phyloP scores from a whole-genome alignment of 495 filamentous ascomycete genomes.

The Penicillium steckii region DNA sequence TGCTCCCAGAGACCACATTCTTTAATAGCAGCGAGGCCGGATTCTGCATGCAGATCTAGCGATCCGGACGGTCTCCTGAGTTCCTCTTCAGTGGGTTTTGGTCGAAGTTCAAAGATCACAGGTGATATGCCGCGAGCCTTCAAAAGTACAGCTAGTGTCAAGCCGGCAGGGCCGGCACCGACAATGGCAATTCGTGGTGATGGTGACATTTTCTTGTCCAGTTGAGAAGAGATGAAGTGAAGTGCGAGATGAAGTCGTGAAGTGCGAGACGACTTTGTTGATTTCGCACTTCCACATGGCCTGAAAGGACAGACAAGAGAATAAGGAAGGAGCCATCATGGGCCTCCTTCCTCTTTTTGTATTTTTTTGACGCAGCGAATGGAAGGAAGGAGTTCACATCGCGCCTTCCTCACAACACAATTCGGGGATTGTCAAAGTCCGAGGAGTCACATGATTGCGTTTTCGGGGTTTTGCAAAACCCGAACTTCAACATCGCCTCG shows the following conservation, averaged over 20 bases:
- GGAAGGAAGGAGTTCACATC: neutral
- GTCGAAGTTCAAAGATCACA: constrained; percentile 54
- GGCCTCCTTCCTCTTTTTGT: no score
- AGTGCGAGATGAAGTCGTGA: no score
- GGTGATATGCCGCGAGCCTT: constrained; percentile 41
- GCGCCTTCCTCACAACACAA: neutral
- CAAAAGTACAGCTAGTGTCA: constrained; percentile 57
- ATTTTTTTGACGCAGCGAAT: neutral
- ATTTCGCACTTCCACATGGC: no score
- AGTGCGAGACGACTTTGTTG: no score
- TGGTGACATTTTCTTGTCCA: constrained; percentile 2
- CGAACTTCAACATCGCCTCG: neutral
- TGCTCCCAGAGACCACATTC: constrained; percentile 49
- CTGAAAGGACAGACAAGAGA: no score
- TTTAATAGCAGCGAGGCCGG: constrained; percentile 52
- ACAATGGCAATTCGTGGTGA: constrained; percentile 51
- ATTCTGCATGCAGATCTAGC: constrained; percentile 53
- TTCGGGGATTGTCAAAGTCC: neutral
- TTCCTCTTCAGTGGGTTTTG: constrained; percentile 20
- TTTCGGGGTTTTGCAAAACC: neutral
- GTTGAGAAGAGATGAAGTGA: no score
- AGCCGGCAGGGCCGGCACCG: constrained; percentile 57
- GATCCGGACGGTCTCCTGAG: constrained; percentile 48
- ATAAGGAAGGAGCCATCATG: no score
- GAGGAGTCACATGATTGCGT: neutral